Base-by-base conservation (phyloP, 2,329 filamentous ascomycete genomes). In the Xylariaceae sp. region DNA sequence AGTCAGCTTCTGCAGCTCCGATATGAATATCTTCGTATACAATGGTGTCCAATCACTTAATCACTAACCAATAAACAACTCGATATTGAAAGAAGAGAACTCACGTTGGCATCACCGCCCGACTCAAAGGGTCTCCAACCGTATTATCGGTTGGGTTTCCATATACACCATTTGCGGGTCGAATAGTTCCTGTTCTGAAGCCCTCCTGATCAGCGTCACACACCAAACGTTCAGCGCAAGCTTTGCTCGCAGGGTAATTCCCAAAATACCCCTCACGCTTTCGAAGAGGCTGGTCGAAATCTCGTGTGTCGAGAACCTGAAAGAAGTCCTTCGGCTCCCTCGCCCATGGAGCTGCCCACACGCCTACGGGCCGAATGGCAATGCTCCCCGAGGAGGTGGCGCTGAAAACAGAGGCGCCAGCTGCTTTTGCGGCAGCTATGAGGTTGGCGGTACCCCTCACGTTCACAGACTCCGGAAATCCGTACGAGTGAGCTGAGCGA, bases 81-180 rank as follows among this genome's bases (percentile, higher is more conserved):
- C 34, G 35, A 42, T 13, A 13, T 23, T 55, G 17, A n/a, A 3
- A 51, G 6, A 15, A 30, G 47, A 18, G 10, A 10, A 76, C 73
- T 77, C 71, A 83, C 71, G 76, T 76, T 7, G 77, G 76, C 53
- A 70, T 67, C 1, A 75, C 68, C 0, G 69, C 67, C 39, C 68
- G 71, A 17, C 69, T 71, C 45, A 82, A 66, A 51, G 78, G 77
- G 0, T 73, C 67, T 1, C 76, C 77, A 1, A 78, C 73, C 2
- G 78, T 73, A 42, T 77, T 77, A 64, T 82, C 77, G 2, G 73
- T 77, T 1, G 77, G 77, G 51, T 80, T 75, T 2, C 80, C 81
- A 60, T 83, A 83, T 10, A 83, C 75, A 2, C 78, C 78, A 62
- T 82, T 81, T 2, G 77, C 76, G 0, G 81, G 81, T 2, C 81